Evolutionary conservation across 257 asterid genomes (phyloP).

Genomic region (Osmanthus fragrans): DNA sequence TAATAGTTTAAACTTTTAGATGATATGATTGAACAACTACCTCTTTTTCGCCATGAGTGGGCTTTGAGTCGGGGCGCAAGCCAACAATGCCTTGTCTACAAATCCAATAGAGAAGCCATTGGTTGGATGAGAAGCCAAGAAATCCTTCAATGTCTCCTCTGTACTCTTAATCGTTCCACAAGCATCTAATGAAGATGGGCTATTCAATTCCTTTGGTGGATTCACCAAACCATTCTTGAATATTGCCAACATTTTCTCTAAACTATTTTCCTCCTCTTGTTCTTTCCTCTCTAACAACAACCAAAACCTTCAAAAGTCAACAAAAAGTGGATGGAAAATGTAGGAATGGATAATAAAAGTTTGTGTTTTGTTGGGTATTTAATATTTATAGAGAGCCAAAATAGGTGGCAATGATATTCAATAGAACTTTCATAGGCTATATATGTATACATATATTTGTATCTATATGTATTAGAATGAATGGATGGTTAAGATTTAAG

Average conservation of each 20-base stretch:
- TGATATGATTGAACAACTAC: too few relatives aligned
- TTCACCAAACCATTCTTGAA: slow-evolving; percentile 75
- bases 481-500: background rate
- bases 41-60: background rate
- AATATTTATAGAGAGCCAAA: background rate
- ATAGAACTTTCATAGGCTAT: background rate
- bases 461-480: too few relatives aligned
- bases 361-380: background rate
- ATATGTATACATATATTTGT: too few relatives aligned
- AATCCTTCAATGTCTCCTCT: slow-evolving; percentile 56
- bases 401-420: background rate
- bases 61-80: slow-evolving; percentile 46
- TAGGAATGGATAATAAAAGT: background rate
- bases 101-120: slow-evolving; percentile 64
- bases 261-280: background rate
- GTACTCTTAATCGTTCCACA: slow-evolving; percentile 31
- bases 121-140: slow-evolving; percentile 42
- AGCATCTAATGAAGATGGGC: slow-evolving; percentile 50
- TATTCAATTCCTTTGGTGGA: slow-evolving; percentile 80
- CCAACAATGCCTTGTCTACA: slow-evolving; percentile 61
- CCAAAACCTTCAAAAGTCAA: background rate
- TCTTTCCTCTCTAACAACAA: background rate
- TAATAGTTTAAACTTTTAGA: too few relatives aligned
- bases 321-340: background rate
- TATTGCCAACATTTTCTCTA: slow-evolving; percentile 63